These are phyloP conservation scores for Halophytophthora polymorphica DNA, from an alignment of 352 stramenopile species.

Conservation along the genomic window DNA sequence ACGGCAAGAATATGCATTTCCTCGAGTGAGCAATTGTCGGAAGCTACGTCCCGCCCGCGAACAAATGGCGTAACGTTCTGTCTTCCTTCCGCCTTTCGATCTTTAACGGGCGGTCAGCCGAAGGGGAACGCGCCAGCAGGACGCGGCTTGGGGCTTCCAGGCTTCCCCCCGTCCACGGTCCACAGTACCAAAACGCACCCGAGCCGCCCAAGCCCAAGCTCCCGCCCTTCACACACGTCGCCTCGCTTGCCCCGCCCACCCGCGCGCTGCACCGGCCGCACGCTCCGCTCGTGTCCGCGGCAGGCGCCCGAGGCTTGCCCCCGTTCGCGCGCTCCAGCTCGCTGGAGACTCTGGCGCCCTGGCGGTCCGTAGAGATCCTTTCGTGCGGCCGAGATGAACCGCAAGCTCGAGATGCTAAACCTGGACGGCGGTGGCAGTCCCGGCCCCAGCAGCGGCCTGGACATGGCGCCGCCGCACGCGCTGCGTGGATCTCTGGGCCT, in stretches of 20 bases:
- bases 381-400: conserved; percentile 42
- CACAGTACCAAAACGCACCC: conserved; percentile 33
- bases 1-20: too few species aligned
- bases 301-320: too few species aligned
- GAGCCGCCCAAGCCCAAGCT: conserved; percentile 19
- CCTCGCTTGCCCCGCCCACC: conserved; percentile 6
- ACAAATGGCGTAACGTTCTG: too few species aligned
- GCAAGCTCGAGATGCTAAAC: conserved; percentile 71
- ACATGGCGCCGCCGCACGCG: not conserved
- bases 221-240: too few species aligned
- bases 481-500: conserved; percentile 4
- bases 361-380: conserved; percentile 7
- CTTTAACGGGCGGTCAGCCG: too few species aligned
- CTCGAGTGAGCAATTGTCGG: too few species aligned
- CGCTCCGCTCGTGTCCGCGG: conserved; percentile 1
- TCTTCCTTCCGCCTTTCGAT: too few species aligned
- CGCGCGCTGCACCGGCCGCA: conserved; percentile 12
- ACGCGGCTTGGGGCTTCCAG: conserved; percentile 7
- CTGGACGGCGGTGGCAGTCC: conserved; percentile 19
- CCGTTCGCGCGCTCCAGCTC: too few species aligned
- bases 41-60: too few species aligned
- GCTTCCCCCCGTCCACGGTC: too few species aligned
- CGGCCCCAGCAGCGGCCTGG: not conserved
- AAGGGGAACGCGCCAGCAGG: conserved; percentile 18
- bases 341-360: too few species aligned